Base-by-base conservation (phyloP, 495 filamentous ascomycete genomes). In the Xylaria acuta region DNA sequence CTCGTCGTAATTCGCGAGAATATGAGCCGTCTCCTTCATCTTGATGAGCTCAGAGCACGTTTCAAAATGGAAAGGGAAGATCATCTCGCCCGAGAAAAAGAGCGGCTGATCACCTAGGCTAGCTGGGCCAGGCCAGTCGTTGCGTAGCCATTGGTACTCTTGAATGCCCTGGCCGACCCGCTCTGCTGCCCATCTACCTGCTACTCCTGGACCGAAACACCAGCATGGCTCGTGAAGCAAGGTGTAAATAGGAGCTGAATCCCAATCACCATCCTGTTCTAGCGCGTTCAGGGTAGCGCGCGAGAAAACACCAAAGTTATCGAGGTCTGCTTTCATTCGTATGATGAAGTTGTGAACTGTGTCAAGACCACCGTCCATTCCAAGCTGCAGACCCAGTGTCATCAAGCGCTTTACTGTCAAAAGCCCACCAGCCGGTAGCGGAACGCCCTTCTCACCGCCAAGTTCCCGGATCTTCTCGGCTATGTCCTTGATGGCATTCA, bases 81-180 rank as follows among this genome's bases (percentile, higher is more conserved):
- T 86, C 94, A 97, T 97, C 81, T 98, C 95, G 69, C 95, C 95
- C 0, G 93, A 93, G 83, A 98, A 97, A 72, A 87, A 92, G 67
- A 95, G 84, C 0, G 92, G 88, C n/a, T 84, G 75, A 1, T 86
- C 82, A 4, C 78, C 81, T 41, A 67, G 79, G 78, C 75, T 83
- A 72, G 74, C 69, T 36, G 73, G 72, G 0, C 75, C 77, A 22
- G 47, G 59, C 72, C 74, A 76, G 72, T 80, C 72, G 12, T 76
- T 65, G 4, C 73, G 53, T 18, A 87, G 80, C 86, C 86, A 88
- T 56, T 80, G 73, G 71, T 83, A 88, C 32, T 81, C 73, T 5
- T 67, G 58, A 25, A 83, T 53, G 18, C 62, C 30, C 56, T 74
- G 74, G 25, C 83, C 85, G 25, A 88, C 81, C 25, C 83, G 78